Conservation (phyloP, 139 green algal genomes). For the Dunaliella primolecta region DNA sequence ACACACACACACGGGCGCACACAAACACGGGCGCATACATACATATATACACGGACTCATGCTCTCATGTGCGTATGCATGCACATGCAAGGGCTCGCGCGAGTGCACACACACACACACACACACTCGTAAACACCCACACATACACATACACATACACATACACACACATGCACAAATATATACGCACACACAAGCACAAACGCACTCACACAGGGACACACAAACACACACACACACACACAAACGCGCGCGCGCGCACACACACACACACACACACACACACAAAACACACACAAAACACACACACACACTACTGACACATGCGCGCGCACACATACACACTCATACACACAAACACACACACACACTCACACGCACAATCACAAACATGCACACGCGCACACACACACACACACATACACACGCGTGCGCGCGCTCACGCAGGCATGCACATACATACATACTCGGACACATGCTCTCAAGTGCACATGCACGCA, state of each 20-base stretch:
- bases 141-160: conserved; percentile 6
- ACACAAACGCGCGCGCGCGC: neutral
- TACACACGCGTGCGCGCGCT: conserved; percentile 88
- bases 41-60: neutral
- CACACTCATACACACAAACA: neutral
- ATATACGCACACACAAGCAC: conserved; percentile 92
- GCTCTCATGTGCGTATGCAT: neutral
- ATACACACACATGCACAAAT: neutral
- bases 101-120: no score
- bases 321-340: conserved; percentile 83
- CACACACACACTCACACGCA: neutral
- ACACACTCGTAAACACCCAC: no score
- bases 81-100: no score
- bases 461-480: neutral
- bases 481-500: neutral
- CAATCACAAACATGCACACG: conserved; percentile 84
- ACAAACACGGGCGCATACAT: conserved; percentile 60
- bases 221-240: no score
- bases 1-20: conserved; percentile 87
- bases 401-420: conserved; percentile 85
- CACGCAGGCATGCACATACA: conserved; percentile 46
- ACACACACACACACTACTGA: conserved; percentile 84
- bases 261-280: conserved; percentile 82
- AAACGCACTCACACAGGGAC: conserved; percentile 78
- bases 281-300: no score